Evolutionary conservation across 2,329 filamentous ascomycete species (phyloP).

Genomic region (Aspergillus bombycis): DNA sequence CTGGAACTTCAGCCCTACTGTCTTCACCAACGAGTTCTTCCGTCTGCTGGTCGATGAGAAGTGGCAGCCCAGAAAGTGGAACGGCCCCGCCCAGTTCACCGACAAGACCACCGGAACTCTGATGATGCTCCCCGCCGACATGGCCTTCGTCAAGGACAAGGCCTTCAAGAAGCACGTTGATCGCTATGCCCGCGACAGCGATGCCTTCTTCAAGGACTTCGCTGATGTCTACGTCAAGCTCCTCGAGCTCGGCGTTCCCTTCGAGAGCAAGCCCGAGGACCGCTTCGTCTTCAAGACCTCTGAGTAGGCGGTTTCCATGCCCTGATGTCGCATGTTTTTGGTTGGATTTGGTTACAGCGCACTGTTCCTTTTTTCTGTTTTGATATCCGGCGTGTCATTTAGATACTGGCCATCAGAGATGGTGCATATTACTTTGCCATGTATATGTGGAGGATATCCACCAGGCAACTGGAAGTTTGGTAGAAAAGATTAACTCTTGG

Average conservation of each 20-base stretch:
- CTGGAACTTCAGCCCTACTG: constrained; percentile 89
- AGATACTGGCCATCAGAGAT: constrained; percentile 7
- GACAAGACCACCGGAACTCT: constrained; percentile 83
- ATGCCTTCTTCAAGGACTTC: constrained; percentile 93
- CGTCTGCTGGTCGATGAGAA: constrained; percentile 85
- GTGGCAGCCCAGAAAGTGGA: constrained; percentile 90
- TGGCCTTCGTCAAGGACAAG: constrained; percentile 86
- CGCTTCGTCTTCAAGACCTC: constrained; percentile 67
- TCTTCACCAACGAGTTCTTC: constrained; percentile 95
- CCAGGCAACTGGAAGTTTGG: background rate
- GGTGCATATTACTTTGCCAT: constrained; percentile 4
- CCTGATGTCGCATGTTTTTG: constrained; percentile 10
- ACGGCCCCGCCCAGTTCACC: constrained; percentile 87
- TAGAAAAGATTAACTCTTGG: background rate
- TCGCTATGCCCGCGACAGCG: constrained; percentile 88
- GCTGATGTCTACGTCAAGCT: constrained; percentile 75
- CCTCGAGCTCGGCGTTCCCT: constrained; percentile 93
- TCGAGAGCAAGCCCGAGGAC: constrained; percentile 65
- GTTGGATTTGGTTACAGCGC: constrained; percentile 18
- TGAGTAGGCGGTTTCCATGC: constrained; percentile 32
- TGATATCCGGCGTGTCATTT: constrained; percentile 27
- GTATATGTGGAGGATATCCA: background rate
- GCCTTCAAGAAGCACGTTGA: constrained; percentile 78
- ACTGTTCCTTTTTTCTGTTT: constrained; percentile 17
- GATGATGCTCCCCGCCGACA: constrained; percentile 97